These are phyloP conservation scores for Magnusiomyces sp. DNA, from an alignment of 1,139 yeast species.

Conservation along the genomic window DNA sequence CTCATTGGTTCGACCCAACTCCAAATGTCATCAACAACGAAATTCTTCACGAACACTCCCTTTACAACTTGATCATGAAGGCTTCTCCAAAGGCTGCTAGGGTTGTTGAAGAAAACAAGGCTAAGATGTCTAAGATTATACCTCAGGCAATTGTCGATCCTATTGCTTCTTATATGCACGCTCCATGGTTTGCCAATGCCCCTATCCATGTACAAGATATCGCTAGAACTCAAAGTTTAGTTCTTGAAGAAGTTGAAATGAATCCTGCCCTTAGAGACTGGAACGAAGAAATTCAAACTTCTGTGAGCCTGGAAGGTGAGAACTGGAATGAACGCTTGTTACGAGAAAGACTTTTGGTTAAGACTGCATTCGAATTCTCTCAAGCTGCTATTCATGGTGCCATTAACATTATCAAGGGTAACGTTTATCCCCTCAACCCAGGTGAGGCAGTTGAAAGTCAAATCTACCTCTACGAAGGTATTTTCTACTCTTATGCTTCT, in stretches of 20 bases:
- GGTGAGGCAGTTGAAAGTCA: conserved; percentile 49
- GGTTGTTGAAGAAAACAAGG: conserved; percentile 37
- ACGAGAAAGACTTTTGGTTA: conserved; percentile 67
- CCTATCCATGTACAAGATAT: conserved; percentile 43
- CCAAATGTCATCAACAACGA: conserved; percentile 36
- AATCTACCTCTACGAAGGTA: conserved; percentile 71
- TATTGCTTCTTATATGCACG: conserved; percentile 48
- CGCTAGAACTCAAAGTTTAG: conserved; percentile 42
- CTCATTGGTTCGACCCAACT: conserved; percentile 59
- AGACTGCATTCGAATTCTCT: conserved; percentile 71
- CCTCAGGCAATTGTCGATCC: conserved; percentile 55
- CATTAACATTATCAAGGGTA: conserved; percentile 63
- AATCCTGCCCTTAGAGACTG: conserved; percentile 52
- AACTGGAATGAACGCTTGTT: conserved; percentile 59
- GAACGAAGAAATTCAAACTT: conserved; percentile 84
- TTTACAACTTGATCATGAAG: conserved; percentile 44
- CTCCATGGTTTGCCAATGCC: conserved; percentile 66
- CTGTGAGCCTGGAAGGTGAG: conserved; percentile 56
- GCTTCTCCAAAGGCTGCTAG: conserved; percentile 47
- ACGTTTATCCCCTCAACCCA: conserved; percentile 73
- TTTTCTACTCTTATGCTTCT: conserved; percentile 74
- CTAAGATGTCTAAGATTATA: conserved; percentile 39
- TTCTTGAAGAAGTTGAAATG: conserved; percentile 9
- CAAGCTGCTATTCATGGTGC: conserved; percentile 75
- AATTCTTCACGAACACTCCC: conserved; percentile 37